A percentile compares a stretch with the other conserved stretches of the same genome.
These are phyloP conservation scores for Hymenochaete sp. DNA, from an alignment of 1,284 basidiomycete genomes.

Conservation along the genomic window DNA sequence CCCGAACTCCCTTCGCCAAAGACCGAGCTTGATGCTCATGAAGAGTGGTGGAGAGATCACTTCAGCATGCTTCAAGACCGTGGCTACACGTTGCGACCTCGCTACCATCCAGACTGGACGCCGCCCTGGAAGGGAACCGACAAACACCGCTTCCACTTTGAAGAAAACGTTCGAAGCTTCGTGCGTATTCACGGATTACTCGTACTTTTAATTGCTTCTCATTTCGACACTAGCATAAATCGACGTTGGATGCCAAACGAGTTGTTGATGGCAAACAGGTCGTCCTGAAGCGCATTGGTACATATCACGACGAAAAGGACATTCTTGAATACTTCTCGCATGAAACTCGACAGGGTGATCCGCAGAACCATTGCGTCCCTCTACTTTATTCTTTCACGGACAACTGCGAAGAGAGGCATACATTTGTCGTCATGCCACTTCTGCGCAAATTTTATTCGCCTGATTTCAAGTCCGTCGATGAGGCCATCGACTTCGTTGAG, in stretches of 20 bases:
- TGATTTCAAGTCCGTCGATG: constrained; percentile 6
- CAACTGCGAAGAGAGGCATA: constrained; percentile 4
- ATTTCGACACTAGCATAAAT: not conserved
- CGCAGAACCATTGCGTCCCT: constrained; percentile 8
- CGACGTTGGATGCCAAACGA: not conserved
- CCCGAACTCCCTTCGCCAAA: too few relatives aligned
- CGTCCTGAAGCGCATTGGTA: not conserved
- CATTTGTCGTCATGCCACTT: constrained; percentile 12
- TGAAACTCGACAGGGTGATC: not conserved
- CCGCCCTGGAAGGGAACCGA: not conserved
- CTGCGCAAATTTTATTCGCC: constrained; percentile 7
- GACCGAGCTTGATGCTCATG: not conserved
- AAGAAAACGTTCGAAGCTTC: not conserved
- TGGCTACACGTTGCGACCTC: constrained; percentile 21
- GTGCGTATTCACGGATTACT: not conserved
- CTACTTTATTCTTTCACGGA: constrained; percentile 3
- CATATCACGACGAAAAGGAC: not conserved
- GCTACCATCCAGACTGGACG: constrained; percentile 20
- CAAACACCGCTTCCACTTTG: not conserved
- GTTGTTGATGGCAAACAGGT: not conserved
- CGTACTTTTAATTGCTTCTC: not conserved
- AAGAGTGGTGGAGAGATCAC: constrained; percentile 11
- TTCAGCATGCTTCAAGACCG: not conserved
- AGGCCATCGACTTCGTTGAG: constrained; percentile 10
- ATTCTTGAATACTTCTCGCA: not conserved